Conservation (phyloP, 441 rosid species). For the Cnidoscolus chayamansa region DNA sequence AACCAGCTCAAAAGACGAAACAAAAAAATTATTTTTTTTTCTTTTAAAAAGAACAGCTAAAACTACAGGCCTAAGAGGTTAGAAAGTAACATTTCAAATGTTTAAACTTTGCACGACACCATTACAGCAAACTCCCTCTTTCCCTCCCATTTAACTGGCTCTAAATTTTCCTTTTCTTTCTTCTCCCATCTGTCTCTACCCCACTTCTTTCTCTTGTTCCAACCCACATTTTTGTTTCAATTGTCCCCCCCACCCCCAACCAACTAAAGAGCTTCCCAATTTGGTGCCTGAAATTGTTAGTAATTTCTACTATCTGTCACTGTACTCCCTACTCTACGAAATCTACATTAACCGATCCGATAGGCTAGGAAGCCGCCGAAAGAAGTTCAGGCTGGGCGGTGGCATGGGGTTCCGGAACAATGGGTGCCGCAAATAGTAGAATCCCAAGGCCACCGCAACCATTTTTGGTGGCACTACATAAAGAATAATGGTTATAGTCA, state of each 20-base stretch:
- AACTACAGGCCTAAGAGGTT: background rate
- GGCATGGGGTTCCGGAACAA: slow-evolving; percentile 95
- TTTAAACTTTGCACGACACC: slow-evolving; percentile 22
- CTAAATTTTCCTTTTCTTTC: background rate
- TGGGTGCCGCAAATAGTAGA: slow-evolving; percentile 86
- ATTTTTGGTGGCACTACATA: slow-evolving; percentile 84
- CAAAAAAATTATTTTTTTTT: background rate
- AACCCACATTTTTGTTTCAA: background rate
- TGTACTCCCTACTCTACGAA: slow-evolving; percentile 4
- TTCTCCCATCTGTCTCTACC: background rate
- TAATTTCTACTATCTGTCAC: slow-evolving; percentile 5
- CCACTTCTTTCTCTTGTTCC: slow-evolving; percentile 38
- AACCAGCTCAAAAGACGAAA: background rate
- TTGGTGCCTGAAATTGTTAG: slow-evolving; percentile 18
- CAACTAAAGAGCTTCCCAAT: too few species aligned
- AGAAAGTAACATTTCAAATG: slow-evolving; percentile 25
- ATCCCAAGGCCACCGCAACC: slow-evolving; percentile 96
- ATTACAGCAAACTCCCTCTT: slow-evolving; percentile 18
- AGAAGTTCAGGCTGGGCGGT: slow-evolving; percentile 71
- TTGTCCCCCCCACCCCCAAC: too few species aligned
- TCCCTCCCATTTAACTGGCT: background rate
- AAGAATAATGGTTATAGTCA: slow-evolving; percentile 53
- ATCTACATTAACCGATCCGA: slow-evolving; percentile 81
- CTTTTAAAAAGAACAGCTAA: too few species aligned
- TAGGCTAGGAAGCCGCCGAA: slow-evolving; percentile 85